Base-by-base conservation (phyloP, 805 yeast genomes). In the Wickerhamomyces queroliae region DNA sequence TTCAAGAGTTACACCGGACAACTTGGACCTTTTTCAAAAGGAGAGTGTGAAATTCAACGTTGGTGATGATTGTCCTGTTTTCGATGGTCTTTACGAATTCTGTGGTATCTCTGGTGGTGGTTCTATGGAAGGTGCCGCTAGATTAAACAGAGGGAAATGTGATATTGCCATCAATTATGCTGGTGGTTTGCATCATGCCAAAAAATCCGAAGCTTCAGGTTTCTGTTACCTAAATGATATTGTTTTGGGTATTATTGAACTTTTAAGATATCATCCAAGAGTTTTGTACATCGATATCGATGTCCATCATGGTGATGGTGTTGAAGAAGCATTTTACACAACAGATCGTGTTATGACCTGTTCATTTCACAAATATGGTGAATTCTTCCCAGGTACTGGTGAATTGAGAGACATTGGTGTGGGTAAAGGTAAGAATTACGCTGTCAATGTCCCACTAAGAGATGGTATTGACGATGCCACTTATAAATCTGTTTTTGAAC, bases 241-340 rank as follows among this genome's bases (percentile, higher is more conserved):
- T 49, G 96, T 87, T 1, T 64, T 88, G 47, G 91, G 95, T 4
- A 85, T 87, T 40, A 65, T 88, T 45, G 86, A 88, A 55, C 64
- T 88, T 48, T 67, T 89, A 50, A 67, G 95, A 43, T 82, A 80
- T 56, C 90, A 85, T 59, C 88, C 95, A 22, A 74, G 96, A 42
- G 95, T 88, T 9, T 62, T 88, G 33, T 88, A 88, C 58, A 84
- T 88, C 42, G 96, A 88, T 58, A 88, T 86, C 37, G 96, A 88
- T 58, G 81, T 88, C 19, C 96, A 88, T 58, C 96, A 88, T 56
- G 96, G 96, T 24, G 96, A 88, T 60, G 96, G 96, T 45, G 96
- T 88, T 5, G 95, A 89, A 59, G 96, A 89, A 60, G 96, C 96
- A 1, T 88, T 88, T 53, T 89, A 88, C 59, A 78, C 95, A 24